Conservation (phyloP, 768 basidiomycete genomes). For the Pleurotus cornucopiae region DNA sequence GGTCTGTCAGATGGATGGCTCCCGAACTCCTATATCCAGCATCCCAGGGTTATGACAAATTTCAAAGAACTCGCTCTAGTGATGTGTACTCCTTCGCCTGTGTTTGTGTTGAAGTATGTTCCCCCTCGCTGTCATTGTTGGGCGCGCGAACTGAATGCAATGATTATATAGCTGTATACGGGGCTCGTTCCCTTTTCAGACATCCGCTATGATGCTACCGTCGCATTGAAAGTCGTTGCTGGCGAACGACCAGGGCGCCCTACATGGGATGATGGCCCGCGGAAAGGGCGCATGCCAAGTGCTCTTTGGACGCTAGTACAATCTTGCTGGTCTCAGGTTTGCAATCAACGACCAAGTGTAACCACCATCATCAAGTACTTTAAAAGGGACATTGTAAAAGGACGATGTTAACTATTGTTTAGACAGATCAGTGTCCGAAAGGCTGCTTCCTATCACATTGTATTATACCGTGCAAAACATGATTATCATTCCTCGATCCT, state of each 20-base stretch:
- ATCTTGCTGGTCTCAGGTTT: conserved; percentile 6
- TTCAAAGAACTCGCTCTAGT: conserved; percentile 21
- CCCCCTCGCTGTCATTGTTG: not conserved
- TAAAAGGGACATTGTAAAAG: conserved; percentile 3
- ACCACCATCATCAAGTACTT: conserved; percentile 5
- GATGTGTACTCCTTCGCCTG: conserved; percentile 31
- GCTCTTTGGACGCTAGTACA: conserved; percentile 7
- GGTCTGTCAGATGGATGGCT: conserved; percentile 30
- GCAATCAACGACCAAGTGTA: conserved; percentile 3
- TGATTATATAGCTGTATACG: conserved; percentile 3
- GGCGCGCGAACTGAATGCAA: not conserved
- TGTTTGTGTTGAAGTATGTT: conserved; percentile 26
- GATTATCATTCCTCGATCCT: not conserved
- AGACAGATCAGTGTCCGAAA: not conserved
- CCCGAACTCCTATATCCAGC: conserved; percentile 30
- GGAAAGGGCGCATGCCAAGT: conserved; percentile 1
- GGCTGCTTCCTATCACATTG: not conserved
- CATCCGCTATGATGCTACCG: conserved; percentile 1
- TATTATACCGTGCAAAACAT: not conserved
- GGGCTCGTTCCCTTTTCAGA: conserved; percentile 6
- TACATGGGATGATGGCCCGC: not conserved
- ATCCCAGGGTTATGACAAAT: conserved; percentile 16
- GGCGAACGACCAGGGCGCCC: conserved; percentile 5
- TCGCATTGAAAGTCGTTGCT: not conserved
- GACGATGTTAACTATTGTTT: not conserved